A percentile compares a stretch with the other conserved stretches of the same genome.
Evolutionary conservation across 257 asterid genomes (phyloP).

Genomic region (Salvia hispanica): DNA sequence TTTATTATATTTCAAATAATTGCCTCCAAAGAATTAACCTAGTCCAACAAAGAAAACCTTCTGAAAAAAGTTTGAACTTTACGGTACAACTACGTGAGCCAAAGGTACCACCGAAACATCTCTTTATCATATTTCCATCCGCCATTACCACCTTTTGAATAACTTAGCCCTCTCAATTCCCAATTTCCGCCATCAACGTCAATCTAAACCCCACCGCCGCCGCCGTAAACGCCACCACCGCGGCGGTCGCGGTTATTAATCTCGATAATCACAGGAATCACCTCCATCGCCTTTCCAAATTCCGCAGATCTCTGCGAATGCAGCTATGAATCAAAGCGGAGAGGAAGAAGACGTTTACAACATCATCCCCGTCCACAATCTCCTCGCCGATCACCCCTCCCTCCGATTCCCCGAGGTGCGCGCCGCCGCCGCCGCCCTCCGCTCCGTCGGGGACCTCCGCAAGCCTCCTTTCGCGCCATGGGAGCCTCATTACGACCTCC

Average conservation of each 20-base stretch:
- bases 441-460: conserved; percentile 83
- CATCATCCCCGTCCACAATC: conserved; percentile 82
- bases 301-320: conserved; percentile 50
- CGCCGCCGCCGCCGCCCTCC: conserved; percentile 80
- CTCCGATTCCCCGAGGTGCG: conserved; percentile 95
- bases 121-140: conserved; percentile 32
- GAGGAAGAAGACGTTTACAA: conserved; percentile 49
- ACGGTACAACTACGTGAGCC: conserved; percentile 24
- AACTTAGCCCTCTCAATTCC: not conserved
- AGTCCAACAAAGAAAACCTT: not conserved
- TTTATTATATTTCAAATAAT: no score
- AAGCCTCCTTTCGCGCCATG: conserved; percentile 74
- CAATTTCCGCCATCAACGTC: not conserved
- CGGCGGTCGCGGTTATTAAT: not conserved
- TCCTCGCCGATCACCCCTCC: conserved; percentile 92
- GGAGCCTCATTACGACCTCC: conserved; percentile 76
- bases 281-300: conserved; percentile 22
- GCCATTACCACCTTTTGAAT: conserved; percentile 44
- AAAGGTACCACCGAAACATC: conserved; percentile 24
- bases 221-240: not conserved
- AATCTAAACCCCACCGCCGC: conserved; percentile 14
- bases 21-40: not conserved
- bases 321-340: conserved; percentile 56
- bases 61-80: conserved; percentile 11
- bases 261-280: not conserved